These are phyloP conservation scores for Crucihimalaya himalaica DNA, from an alignment of 345 rosid species.

Conservation along the genomic window DNA sequence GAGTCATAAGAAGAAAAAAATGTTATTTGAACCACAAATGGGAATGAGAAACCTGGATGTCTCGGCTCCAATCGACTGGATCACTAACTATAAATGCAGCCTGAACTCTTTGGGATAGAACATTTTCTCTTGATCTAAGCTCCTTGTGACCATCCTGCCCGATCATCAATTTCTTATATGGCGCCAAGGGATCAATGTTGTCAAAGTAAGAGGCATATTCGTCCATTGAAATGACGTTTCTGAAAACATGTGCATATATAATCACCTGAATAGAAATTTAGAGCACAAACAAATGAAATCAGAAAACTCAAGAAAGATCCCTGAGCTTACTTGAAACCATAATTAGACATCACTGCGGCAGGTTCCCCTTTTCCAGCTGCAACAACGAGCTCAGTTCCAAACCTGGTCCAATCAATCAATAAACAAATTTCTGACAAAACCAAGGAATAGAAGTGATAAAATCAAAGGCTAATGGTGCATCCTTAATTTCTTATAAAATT, in stretches of 20 bases:
- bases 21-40: not conserved
- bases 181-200: conserved; percentile 80
- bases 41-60: conserved; percentile 66
- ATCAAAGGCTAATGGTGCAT: not conserved
- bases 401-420: conserved; percentile 45
- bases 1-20: not conserved
- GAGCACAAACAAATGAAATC: not conserved
- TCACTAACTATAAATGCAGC: conserved; percentile 91
- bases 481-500: not conserved
- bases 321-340: conserved; percentile 72
- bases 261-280: conserved; percentile 6
- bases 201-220: conserved; percentile 74
- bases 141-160: conserved; percentile 36
- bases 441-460: not conserved
- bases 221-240: conserved; percentile 84
- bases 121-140: conserved; percentile 28
- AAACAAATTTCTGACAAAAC: not conserved
- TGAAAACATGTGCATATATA: conserved; percentile 41
- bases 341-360: conserved; percentile 79
- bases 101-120: conserved; percentile 61
- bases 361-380: conserved; percentile 95
- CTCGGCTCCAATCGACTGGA: conserved; percentile 92
- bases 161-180: conserved; percentile 61
- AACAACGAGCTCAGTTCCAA: conserved; percentile 65
- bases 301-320: conserved; percentile 10